These are phyloP conservation scores for Pleurotus citrinopileatus DNA, from an alignment of 768 basidiomycete genomes.

Conservation along the genomic window DNA sequence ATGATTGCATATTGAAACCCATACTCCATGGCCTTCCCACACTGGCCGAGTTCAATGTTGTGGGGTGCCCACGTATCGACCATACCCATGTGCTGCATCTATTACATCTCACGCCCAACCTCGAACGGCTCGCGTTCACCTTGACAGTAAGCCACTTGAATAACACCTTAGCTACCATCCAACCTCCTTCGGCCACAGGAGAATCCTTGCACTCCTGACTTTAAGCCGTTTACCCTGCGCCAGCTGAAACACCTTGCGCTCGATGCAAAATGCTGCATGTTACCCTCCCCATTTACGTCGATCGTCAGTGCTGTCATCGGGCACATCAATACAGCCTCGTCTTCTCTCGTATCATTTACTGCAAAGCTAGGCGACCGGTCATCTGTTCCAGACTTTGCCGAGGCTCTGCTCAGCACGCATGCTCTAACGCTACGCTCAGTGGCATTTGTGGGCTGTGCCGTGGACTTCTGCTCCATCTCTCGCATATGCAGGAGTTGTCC, in stretches of 20 bases:
- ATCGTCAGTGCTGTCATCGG: conserved; percentile 28
- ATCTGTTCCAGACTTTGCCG: conserved; percentile 34
- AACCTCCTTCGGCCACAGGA: conserved; percentile 29
- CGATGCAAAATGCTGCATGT: conserved; percentile 39
- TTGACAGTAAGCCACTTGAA: conserved; percentile 42
- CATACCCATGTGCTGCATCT: conserved; percentile 48
- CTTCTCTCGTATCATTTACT: conserved; percentile 34
- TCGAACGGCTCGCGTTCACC: conserved; percentile 63
- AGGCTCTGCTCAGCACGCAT: conserved; percentile 40
- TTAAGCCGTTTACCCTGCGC: conserved; percentile 32
- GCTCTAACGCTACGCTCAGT: conserved; percentile 39
- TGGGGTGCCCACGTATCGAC: conserved; percentile 56
- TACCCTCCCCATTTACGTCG: conserved; percentile 26
- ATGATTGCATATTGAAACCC: conserved; percentile 45
- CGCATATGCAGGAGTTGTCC: conserved; percentile 40
- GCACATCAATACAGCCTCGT: conserved; percentile 25
- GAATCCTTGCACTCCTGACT: conserved; percentile 22
- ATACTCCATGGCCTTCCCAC: conserved; percentile 48
- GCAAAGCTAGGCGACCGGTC: conserved; percentile 45
- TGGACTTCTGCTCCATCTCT: conserved; percentile 36
- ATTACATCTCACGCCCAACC: conserved; percentile 44
- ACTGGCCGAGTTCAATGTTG: conserved; percentile 56
- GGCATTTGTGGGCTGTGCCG: conserved; percentile 43
- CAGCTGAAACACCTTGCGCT: conserved; percentile 50
- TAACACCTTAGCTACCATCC: conserved; percentile 6